Percentiles rank a stretch among this genome's conserved stretches.
These are phyloP conservation scores for Tricholoma matsutake DNA, from an alignment of 768 basidiomycete species.

Conservation along the genomic window DNA sequence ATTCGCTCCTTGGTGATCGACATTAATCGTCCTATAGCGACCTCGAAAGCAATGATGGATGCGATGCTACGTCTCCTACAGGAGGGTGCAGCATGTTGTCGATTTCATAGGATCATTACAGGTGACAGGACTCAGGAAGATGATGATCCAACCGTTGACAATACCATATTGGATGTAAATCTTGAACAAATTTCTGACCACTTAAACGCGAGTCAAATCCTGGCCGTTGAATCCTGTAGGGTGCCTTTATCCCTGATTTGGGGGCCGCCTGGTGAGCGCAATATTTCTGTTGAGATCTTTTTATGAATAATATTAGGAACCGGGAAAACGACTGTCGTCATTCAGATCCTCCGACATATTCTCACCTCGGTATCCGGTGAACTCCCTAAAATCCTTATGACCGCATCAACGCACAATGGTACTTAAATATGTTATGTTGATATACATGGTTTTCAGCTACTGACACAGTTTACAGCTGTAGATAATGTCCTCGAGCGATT, in stretches of 20 bases:
- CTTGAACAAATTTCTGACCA: conserved; percentile 4
- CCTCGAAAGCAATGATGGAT: conserved; percentile 63
- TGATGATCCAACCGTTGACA: conserved; percentile 1
- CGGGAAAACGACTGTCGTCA: conserved; percentile 69
- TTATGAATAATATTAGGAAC: conserved; percentile 42
- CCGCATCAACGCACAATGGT: conserved; percentile 72
- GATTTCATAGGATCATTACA: conserved; percentile 48
- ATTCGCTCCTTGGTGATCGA: neutral
- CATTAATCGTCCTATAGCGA: conserved; percentile 36
- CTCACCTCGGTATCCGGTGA: conserved; percentile 26
- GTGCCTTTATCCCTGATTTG: conserved; percentile 56
- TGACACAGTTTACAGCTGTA: conserved; percentile 44
- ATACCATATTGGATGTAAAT: neutral
- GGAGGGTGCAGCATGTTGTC: conserved; percentile 44
- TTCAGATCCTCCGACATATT: conserved; percentile 51
- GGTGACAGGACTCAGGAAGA: conserved; percentile 16
- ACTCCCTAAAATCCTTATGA: conserved; percentile 58
- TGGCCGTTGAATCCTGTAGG: conserved; percentile 44
- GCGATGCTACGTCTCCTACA: conserved; percentile 47
- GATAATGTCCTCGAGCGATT: conserved; percentile 71
- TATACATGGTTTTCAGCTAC: neutral
- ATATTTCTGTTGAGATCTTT: neutral
- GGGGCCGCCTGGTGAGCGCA: conserved; percentile 58
- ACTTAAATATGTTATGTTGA: neutral
- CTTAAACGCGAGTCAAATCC: conserved; percentile 55